These are phyloP conservation scores for Escovopsis sp. DNA, from an alignment of 2,329 filamentous ascomycete genomes.

Conservation along the genomic window DNA sequence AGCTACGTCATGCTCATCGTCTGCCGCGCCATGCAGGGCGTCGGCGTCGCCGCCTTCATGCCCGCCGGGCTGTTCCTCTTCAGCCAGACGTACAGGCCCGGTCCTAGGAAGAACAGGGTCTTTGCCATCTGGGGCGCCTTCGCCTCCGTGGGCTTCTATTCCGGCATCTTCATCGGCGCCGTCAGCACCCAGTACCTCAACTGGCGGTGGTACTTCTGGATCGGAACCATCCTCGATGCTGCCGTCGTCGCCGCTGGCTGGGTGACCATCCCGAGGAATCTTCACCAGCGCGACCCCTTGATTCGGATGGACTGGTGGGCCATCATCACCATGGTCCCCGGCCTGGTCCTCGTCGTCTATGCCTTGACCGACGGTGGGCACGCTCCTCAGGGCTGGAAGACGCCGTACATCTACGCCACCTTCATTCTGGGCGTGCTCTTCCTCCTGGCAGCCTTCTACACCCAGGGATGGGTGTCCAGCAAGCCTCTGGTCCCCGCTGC, in stretches of 20 bases:
- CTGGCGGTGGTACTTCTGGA: constrained; percentile 60
- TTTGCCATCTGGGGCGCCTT: constrained; percentile 45
- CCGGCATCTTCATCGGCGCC: constrained; percentile 55
- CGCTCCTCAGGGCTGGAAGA: constrained; percentile 55
- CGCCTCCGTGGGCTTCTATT: constrained; percentile 43
- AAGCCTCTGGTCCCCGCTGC: constrained; percentile 56
- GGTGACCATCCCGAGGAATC: constrained; percentile 24
- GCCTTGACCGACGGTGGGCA: constrained; percentile 61
- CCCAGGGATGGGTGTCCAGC: constrained; percentile 56
- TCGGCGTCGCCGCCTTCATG: constrained; percentile 54
- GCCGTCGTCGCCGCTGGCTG: constrained; percentile 30
- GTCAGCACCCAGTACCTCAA: constrained; percentile 42
- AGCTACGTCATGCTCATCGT: constrained; percentile 57
- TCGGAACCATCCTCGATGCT: constrained; percentile 34
- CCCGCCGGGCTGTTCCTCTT: constrained; percentile 60
- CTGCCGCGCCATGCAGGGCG: constrained; percentile 58
- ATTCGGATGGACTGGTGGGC: constrained; percentile 56
- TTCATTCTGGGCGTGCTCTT: constrained; percentile 48
- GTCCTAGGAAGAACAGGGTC: constrained; percentile 56
- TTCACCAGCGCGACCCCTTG: constrained; percentile 11
- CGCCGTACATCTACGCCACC: constrained; percentile 54
- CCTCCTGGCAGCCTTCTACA: constrained; percentile 46
- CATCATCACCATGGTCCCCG: constrained; percentile 43
- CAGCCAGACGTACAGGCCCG: constrained; percentile 53
- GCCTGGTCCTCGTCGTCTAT: constrained; percentile 56